Percentiles rank a stretch among this genome's conserved stretches.
phyloP scores from a whole-genome alignment of 306 rosid genomes.

The Inga oerstediana region DNA sequence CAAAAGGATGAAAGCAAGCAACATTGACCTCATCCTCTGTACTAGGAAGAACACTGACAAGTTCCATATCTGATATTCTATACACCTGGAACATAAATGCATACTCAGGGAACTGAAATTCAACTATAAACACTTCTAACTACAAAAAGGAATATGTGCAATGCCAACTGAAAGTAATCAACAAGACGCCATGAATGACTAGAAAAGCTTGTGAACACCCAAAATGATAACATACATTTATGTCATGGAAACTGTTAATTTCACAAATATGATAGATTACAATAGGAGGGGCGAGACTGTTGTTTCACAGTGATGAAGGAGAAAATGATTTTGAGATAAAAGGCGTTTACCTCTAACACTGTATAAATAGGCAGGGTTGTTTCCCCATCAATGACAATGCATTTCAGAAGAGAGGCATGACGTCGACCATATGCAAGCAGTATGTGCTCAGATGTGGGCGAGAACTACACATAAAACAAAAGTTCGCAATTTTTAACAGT shows the following conservation, averaged over 20 bases:
- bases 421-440: slow-evolving; percentile 71
- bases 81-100: slow-evolving; percentile 60
- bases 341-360: slow-evolving; percentile 78
- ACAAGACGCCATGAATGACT: neutral
- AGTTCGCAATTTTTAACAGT: neutral
- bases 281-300: neutral
- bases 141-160: slow-evolving; percentile 10
- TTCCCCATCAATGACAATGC: slow-evolving; percentile 92
- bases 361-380: slow-evolving; percentile 91
- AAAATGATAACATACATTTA: slow-evolving; percentile 18
- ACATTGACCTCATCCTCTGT: slow-evolving; percentile 98
- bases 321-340: slow-evolving; percentile 2
- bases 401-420: slow-evolving; percentile 65
- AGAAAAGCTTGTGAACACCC: slow-evolving; percentile 16
- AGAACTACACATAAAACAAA: slow-evolving; percentile 48
- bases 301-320: slow-evolving; percentile 13
- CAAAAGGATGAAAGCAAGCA: slow-evolving; percentile 95
- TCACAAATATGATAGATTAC: neutral
- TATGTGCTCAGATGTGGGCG: slow-evolving; percentile 63
- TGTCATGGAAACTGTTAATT: neutral
- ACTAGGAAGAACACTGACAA: slow-evolving; percentile 95
- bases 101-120: slow-evolving; percentile 19
- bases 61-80: slow-evolving; percentile 96
- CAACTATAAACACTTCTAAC: slow-evolving; percentile 28
- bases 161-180: slow-evolving; percentile 9